Base-by-base conservation (phyloP, 2,329 filamentous ascomycete species). In the Periconia sp. region DNA sequence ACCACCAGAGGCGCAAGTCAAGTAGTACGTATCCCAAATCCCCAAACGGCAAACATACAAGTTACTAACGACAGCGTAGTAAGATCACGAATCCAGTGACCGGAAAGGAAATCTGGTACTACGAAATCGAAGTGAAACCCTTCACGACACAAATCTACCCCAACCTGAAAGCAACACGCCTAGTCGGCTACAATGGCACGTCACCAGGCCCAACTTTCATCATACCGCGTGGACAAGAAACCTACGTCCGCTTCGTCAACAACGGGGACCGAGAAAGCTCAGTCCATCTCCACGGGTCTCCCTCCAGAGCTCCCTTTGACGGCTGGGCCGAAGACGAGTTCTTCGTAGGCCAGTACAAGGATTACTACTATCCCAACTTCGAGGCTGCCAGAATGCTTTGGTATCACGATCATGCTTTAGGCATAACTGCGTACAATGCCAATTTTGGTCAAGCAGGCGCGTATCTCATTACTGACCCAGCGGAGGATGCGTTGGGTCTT, bases 361-460 rank as follows among this genome's bases (percentile, higher is more conserved):
- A 85, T 56, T 85, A 86, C 66, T 85, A 84, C 66, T 86, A 83
- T 57, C 82, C 82, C 7, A 85, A 85, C 63, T 70, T 64, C n/a
- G 77, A 84, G 61, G 73, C 71, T 20, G 80, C 76, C 3, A 76
- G 83, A 17, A 73, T 80, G 1, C 69, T 84, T 17, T 85, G 83
- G 83, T 85, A 85, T 57, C 82, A 85, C 53, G 57, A 54, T 20
- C 52, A 54, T 23, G 52, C 52, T 45, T 11, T 54, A 2, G 23
- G 37, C 20, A 50, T 35, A 56, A 85, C 82, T 7, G 78, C 81
- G 3, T 72, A 80, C 46, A 84, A 85, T 60, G 81, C 80, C 15
- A 45, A 83, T 64, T 79, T 78, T 45, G 83, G 83, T 9, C 82
- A 84, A 64, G 79, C 81, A 15, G 83, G 82, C 10, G 78, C 79